phyloP scores from a whole-genome alignment of 352 stramenopile genomes.

The Phytophthora meadii region DNA sequence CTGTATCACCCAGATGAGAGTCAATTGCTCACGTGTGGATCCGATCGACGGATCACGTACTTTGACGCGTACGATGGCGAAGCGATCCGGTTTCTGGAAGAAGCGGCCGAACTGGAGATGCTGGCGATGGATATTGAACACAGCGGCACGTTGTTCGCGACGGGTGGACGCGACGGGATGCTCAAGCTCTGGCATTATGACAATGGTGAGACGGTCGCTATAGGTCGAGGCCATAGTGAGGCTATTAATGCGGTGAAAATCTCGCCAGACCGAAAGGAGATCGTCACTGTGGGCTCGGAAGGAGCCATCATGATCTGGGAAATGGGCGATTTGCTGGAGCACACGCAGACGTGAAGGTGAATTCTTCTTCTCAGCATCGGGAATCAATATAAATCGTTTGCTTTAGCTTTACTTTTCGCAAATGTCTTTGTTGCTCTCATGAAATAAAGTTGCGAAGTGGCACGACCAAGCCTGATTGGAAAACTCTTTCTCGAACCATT shows the following conservation, averaged over 20 bases:
- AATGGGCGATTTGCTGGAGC: conserved; percentile 60
- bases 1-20: conserved; percentile 97
- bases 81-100: conserved; percentile 95
- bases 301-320: conserved; percentile 97
- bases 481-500: too few species aligned
- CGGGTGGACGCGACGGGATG: conserved; percentile 89
- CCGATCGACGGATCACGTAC: conserved; percentile 96
- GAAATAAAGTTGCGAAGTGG: background rate
- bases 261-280: conserved; percentile 91
- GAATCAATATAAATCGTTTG: conserved; percentile 2
- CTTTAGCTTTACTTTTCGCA: background rate
- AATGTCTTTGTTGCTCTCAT: background rate
- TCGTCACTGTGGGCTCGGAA: conserved; percentile 95
- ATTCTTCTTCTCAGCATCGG: background rate
- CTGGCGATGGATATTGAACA: conserved; percentile 94
- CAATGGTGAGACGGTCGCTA: conserved; percentile 90
- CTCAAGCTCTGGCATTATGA: conserved; percentile 98
- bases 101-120: conserved; percentile 90
- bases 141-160: conserved; percentile 92
- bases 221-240: conserved; percentile 94
- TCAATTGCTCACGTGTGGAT: conserved; percentile 96
- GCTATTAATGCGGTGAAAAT: conserved; percentile 94
- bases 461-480: background rate
- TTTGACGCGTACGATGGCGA: conserved; percentile 96
- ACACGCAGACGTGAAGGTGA: conserved; percentile 14